Evolutionary conservation across 768 basidiomycete species (phyloP).

Genomic region (Pleurotus pulmonarius): DNA sequence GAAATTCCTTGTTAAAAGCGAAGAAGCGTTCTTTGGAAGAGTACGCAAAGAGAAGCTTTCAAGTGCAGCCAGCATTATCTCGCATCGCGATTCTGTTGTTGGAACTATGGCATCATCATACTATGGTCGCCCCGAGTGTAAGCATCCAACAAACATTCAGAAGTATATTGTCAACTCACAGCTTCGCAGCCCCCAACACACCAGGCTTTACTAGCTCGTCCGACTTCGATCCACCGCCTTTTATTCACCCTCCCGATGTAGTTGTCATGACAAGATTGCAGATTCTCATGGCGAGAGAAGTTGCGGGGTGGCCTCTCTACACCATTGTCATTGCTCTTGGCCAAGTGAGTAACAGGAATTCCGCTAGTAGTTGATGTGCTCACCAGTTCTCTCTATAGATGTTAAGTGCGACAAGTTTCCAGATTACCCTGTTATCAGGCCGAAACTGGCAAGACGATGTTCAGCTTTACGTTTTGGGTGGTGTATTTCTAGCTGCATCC

Average conservation of each 20-base stretch:
- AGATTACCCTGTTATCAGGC: conserved; percentile 87
- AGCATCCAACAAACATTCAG: conserved; percentile 25
- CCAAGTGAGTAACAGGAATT: conserved; percentile 43
- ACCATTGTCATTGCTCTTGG: conserved; percentile 85
- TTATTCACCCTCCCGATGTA: conserved; percentile 50
- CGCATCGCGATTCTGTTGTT: conserved; percentile 79
- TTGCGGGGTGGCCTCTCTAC: conserved; percentile 88
- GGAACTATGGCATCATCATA: conserved; percentile 63
- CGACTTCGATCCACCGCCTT: conserved; percentile 36
- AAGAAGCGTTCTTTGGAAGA: conserved; percentile 90
- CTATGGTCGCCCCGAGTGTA: conserved; percentile 76
- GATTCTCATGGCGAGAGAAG: conserved; percentile 75
- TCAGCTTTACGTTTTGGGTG: conserved; percentile 88
- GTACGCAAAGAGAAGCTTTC: conserved; percentile 86
- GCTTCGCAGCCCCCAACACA: conserved; percentile 42
- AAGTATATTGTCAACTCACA: background rate
- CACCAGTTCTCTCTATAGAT: conserved; percentile 40
- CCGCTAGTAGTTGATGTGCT: background rate
- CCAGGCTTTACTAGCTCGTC: conserved; percentile 36
- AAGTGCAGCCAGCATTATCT: conserved; percentile 74
- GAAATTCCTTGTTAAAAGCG: conserved; percentile 84
- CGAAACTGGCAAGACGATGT: conserved; percentile 77
- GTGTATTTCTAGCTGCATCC: conserved; percentile 82
- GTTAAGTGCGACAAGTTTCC: conserved; percentile 91
- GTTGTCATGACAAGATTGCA: conserved; percentile 83